phyloP scores from a whole-genome alignment of 1,139 yeast genomes.

The Debaryomyces singareniensis region DNA sequence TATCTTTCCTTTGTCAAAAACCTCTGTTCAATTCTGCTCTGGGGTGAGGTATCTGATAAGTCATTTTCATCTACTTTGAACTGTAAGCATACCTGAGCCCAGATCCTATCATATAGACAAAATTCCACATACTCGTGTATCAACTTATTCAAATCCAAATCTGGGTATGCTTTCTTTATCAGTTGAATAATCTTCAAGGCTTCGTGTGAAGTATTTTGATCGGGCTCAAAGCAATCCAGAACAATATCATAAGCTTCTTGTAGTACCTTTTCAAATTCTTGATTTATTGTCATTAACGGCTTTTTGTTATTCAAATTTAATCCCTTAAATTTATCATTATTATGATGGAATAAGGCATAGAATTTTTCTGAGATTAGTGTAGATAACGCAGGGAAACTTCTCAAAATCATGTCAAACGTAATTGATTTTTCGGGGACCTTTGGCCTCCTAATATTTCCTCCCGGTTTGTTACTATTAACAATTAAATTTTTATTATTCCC shows the following conservation, averaged over 20 bases:
- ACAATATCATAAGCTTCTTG: slow-evolving; percentile 34
- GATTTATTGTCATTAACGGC: slow-evolving; percentile 19
- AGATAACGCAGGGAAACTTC: slow-evolving; percentile 43
- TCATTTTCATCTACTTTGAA: slow-evolving; percentile 24
- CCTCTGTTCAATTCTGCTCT: slow-evolving; percentile 23
- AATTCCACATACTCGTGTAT: slow-evolving; percentile 68
- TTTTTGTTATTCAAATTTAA: slow-evolving; percentile 27
- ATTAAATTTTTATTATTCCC: not conserved
- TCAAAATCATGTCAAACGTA: slow-evolving; percentile 38
- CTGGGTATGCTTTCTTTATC: slow-evolving; percentile 31
- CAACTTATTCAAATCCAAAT: slow-evolving; percentile 46
- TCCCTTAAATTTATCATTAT: slow-evolving; percentile 28
- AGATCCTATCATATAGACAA: slow-evolving; percentile 57
- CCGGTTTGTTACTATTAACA: not conserved
- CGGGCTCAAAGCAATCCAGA: slow-evolving; percentile 35
- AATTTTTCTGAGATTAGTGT: slow-evolving; percentile 43
- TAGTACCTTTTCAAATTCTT: slow-evolving; percentile 29
- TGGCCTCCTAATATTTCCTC: not conserved
- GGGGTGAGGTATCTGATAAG: slow-evolving; percentile 17
- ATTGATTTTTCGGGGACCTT: slow-evolving; percentile 6
- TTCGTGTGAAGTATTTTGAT: slow-evolving; percentile 19
- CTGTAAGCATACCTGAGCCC: slow-evolving; percentile 46
- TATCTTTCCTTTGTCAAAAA: slow-evolving; percentile 29
- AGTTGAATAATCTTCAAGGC: slow-evolving; percentile 31
- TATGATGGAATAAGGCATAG: slow-evolving; percentile 38